Evolutionary conservation across 208 protist genomes (phyloP), one percentile per base, ranked within the genome.

Genomic region (Phytomonas francai): DNA sequence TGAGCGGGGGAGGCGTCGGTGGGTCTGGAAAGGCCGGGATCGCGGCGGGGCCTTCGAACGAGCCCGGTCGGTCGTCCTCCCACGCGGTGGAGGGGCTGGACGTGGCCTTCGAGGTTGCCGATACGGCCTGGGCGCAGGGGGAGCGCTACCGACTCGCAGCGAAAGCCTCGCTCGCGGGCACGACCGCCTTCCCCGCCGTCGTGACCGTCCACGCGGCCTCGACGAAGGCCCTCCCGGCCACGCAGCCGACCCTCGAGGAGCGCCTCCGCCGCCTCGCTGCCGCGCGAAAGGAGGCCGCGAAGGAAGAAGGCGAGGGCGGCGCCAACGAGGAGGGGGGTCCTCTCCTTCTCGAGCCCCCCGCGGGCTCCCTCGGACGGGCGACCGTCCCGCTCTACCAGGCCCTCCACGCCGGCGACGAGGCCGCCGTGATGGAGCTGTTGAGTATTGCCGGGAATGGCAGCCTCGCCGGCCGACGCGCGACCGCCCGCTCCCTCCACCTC

Each of bases 321-420:
- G 14, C 71, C 22, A 65, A 66, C 16, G 60, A 14, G 45, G 57
- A 57, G 5, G 49, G 58, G 0, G 9, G 45, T 30, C 49, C 67
- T 59, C 36, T 42, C 45, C 32, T 56, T 29, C 71, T 59, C 16
- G 67, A 63, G 32, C 67, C 72, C 19, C 65, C 65, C 33, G 22
- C 70, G 29, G 25, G n/a, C 59, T 79, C 85, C 2, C 65, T 91
- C n/a, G 89, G 84, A 0, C 76, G 90, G n/a, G 84, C 86, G 6
- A 94, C 89, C 8, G 78, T 92, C 32, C 89, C 89, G 5, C 76
- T 95, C 25, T 92, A 92, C 65, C 89, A 95, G 63, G 89, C 89
- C 16, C 78, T 95, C 27, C 89, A 95, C 70, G 86, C 86, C 27
- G 79, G 81, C 68, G 89, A 95, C 68, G 73, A 68, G 5, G 74